Evolutionary conservation across 345 rosid species (phyloP).

Genomic region (Psidium guajava): DNA sequence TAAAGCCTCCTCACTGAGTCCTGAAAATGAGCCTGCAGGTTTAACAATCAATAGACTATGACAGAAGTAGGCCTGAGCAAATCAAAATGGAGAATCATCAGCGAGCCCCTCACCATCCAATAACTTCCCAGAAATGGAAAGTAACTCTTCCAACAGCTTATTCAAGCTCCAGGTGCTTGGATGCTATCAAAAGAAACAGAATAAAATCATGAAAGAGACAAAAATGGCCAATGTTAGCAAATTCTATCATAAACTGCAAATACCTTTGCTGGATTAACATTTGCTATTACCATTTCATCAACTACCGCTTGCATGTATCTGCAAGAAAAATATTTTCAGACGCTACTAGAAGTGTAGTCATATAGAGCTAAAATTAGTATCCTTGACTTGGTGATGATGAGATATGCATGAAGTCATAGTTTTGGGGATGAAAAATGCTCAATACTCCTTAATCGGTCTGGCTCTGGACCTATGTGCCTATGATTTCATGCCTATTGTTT

Average conservation of each 20-base stretch:
- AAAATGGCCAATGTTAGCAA: not conserved
- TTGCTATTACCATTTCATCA: slow-evolving; percentile 68
- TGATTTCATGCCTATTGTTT: not conserved
- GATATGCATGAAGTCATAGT: not conserved
- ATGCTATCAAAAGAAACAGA: slow-evolving; percentile 33
- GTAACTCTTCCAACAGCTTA: slow-evolving; percentile 57
- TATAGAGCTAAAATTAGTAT: not conserved
- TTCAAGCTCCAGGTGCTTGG: slow-evolving; percentile 70
- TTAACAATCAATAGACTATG: not conserved
- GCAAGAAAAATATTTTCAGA: not conserved
- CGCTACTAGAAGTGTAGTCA: not conserved
- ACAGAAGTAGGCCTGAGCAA: not conserved
- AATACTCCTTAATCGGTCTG: not conserved
- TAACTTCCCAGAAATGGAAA: slow-evolving; percentile 47
- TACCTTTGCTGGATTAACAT: slow-evolving; percentile 62
- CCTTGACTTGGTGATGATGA: not conserved
- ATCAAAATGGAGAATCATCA: not conserved
- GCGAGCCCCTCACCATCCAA: slow-evolving; percentile 43
- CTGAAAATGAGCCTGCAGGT: slow-evolving; percentile 44
- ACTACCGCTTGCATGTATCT: slow-evolving; percentile 97
- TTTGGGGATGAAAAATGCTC: not conserved
- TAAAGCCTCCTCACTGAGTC: slow-evolving; percentile 36
- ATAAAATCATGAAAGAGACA: not conserved
- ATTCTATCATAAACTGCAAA: not conserved
- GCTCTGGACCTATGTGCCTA: not conserved